phyloP scores from a whole-genome alignment of 2,329 filamentous ascomycete genomes.

The Colletotrichum endophyticum region DNA sequence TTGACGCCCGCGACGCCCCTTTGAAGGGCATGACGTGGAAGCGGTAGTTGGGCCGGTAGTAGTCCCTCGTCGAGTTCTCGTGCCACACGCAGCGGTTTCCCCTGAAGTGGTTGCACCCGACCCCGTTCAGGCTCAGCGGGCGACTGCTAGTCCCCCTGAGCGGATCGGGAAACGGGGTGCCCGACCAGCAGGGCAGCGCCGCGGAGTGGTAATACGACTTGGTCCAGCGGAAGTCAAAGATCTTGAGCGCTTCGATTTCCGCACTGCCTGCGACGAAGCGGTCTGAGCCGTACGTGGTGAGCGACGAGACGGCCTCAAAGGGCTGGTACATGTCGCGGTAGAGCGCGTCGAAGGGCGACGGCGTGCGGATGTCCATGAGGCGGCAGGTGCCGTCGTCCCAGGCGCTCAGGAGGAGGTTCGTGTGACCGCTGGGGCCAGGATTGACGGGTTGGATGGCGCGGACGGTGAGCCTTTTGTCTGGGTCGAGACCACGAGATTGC shows the following conservation, averaged over 20 bases:
- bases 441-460: conserved; percentile 52
- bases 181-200: conserved; percentile 48
- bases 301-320: conserved; percentile 46
- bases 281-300: conserved; percentile 55
- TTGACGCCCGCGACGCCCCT: conserved; percentile 15
- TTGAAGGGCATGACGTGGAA: conserved; percentile 43
- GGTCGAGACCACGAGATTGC: conserved; percentile 27
- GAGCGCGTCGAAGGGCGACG: conserved; percentile 48
- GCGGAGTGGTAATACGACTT: conserved; percentile 55
- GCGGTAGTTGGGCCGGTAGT: conserved; percentile 55
- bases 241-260: conserved; percentile 45
- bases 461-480: conserved; percentile 42
- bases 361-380: conserved; percentile 49
- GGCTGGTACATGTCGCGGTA: conserved; percentile 61
- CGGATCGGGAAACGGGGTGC: conserved; percentile 39
- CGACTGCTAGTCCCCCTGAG: conserved; percentile 26
- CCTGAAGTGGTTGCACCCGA: conserved; percentile 37
- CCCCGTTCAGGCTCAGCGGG: conserved; percentile 18
- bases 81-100: conserved; percentile 53
- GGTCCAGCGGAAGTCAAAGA: conserved; percentile 60
- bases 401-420: conserved; percentile 51
- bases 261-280: conserved; percentile 57
- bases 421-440: conserved; percentile 28
- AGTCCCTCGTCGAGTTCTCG: conserved; percentile 41
- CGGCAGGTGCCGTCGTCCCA: conserved; percentile 58